Evolutionary conservation across 108 stramenopile genomes (phyloP).

Genomic region (Epithemia pelagica): DNA sequence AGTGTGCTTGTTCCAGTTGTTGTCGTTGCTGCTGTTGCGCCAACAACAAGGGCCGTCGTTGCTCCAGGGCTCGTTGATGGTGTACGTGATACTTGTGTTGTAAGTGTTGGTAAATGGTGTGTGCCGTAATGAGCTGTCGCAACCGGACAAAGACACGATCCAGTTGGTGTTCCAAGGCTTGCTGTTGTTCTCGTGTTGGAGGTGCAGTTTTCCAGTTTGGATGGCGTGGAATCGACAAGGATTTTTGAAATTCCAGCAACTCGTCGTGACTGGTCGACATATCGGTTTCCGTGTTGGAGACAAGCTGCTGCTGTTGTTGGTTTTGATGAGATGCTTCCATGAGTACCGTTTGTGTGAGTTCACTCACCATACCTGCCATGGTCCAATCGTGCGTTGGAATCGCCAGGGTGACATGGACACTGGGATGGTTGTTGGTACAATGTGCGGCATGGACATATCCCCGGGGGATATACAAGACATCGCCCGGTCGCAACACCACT

Average conservation of each 20-base stretch:
- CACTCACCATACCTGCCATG: slow-evolving; percentile 39
- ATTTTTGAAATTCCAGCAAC: too few relatives aligned
- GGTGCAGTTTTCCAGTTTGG: too few relatives aligned
- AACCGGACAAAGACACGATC: slow-evolving; percentile 19
- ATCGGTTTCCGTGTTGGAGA: slow-evolving; percentile 45
- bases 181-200: background rate
- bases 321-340: slow-evolving; percentile 26
- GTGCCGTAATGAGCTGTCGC: slow-evolving; percentile 25
- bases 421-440: slow-evolving; percentile 23
- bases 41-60: slow-evolving; percentile 9
- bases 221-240: too few relatives aligned
- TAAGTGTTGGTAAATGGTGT: slow-evolving; percentile 19
- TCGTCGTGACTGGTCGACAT: too few relatives aligned
- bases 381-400: slow-evolving; percentile 87
- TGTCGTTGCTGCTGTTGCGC: slow-evolving; percentile 1
- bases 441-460: slow-evolving; percentile 82
- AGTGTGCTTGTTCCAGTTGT: slow-evolving; percentile 1
- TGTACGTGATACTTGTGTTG: slow-evolving; percentile 23
- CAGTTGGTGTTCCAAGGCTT: slow-evolving; percentile 22
- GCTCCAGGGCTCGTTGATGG: slow-evolving; percentile 22
- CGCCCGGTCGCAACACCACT: slow-evolving; percentile 44
- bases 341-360: slow-evolving; percentile 14
- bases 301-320: slow-evolving; percentile 24
- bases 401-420: slow-evolving; percentile 74
- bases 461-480: slow-evolving; percentile 83